Base-by-base conservation (phyloP, 257 asterid species). In the Paulownia fortunei region DNA sequence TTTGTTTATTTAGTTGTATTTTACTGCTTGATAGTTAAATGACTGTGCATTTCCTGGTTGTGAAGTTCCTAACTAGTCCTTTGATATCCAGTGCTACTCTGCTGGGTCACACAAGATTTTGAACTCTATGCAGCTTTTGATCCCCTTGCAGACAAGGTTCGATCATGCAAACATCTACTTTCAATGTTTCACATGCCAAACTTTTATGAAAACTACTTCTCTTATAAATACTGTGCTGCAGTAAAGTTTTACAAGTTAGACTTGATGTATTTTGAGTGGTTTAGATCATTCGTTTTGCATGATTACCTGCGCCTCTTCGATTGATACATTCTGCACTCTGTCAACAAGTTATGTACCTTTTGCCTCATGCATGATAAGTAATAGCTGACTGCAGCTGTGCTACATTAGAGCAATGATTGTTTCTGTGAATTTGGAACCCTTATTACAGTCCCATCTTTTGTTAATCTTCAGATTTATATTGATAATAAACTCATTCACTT, bases 81-180 rank as follows among this genome's bases (percentile, higher is more conserved):
- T 55, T 42, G 58, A 44, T 78, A 34, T 76, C 60, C 96, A 96
- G 99, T 92, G 82, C 85, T 96, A 65, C 97, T 93, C 80, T 93
- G 99, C 86, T 96, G 99, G 99, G 96, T 92, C 65, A 93, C 99
- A 58, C 95, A 82, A 81, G 99, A 96, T 86, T 96, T 96, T 72
- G 99, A 96, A 80, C 92, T 93, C 32, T 96, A 93, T 83, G 99
- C 97, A 26, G 96, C 97, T 71, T 96, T 96, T 85, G 99, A 96
- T 89, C 99, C 99, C 76, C 95, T 96, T n/a, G 99, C 98, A 26
- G 99, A 96, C 92, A 96, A 96, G 99, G 98, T 93, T 73, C 26
- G 89, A 41, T 73, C 51, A 30, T 80, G 64, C 68, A n/a, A 24
- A 77, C 55, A 36, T 69, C 37, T 77, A 27, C 36, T 58, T 69